A percentile compares a stretch with the other conserved stretches of the same genome.
Conservation (phyloP, 371 early-diverging fungal genomes). For the Basidiobolus meristosporus region DNA sequence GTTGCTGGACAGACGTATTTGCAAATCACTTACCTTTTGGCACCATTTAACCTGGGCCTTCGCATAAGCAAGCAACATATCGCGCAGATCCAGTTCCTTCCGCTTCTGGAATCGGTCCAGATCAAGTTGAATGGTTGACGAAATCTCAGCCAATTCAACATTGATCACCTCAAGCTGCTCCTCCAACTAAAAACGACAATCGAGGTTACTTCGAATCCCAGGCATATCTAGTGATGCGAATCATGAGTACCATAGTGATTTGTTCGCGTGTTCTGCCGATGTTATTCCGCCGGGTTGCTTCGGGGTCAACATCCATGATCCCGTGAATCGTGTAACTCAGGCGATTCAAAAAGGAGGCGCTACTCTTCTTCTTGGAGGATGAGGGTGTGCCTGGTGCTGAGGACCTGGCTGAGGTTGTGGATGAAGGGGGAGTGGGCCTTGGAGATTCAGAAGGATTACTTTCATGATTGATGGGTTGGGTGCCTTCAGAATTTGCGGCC, state of each 20-base stretch:
- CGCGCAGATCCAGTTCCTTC: conserved; percentile 68
- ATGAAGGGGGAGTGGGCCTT: neutral
- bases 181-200: conserved; percentile 26
- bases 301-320: conserved; percentile 88
- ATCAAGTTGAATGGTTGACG: conserved; percentile 64
- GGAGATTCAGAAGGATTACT: neutral
- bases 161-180: conserved; percentile 45
- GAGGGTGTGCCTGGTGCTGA: conserved; percentile 1
- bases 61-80: conserved; percentile 61
- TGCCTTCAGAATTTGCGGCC: conserved; percentile 5
- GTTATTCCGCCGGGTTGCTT: conserved; percentile 68
- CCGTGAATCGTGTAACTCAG: conserved; percentile 60
- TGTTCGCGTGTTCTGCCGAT: conserved; percentile 78
- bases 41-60: conserved; percentile 67
- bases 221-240: neutral
- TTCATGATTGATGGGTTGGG: conserved; percentile 12
- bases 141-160: conserved; percentile 48
- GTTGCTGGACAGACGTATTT: neutral
- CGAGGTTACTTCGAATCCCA: neutral
- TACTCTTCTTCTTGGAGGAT: conserved; percentile 10
- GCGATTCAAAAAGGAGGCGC: conserved; percentile 32
- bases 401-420: conserved; percentile 2
- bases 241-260: conserved; percentile 26
- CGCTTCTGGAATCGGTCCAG: conserved; percentile 81
- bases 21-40: conserved; percentile 27